Evolutionary conservation across 805 yeast genomes (phyloP), one percentile per base, ranked within the genome.

Genomic region (Yamadazyma takamatsuzukensis): DNA sequence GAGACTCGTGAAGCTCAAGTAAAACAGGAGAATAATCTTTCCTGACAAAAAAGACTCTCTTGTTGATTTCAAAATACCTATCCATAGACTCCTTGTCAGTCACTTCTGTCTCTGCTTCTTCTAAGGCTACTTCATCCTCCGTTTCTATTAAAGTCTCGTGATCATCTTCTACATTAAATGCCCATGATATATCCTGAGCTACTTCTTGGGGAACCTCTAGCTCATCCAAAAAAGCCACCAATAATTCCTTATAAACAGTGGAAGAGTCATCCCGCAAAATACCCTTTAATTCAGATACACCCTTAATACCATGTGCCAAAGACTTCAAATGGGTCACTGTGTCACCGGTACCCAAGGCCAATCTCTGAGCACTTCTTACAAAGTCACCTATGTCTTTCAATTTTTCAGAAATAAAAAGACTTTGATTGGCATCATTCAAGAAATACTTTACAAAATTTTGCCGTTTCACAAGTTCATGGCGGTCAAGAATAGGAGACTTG

Each of bases 401-500:
- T 13, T 61, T 53, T 17, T 61, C 49, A 14, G 48, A 45, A 12
- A 45, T 39, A 12, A 32, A 27, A 5, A 37, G n/a, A 19, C 34
- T 18, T n/a, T 36, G 36, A 16, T 30, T 17, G 5, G 36, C 28
- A 25, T 29, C 25, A 3, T 29, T 15, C 4, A 37, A 15, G 41
- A 64, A 63, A 7, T 62, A 34, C 9, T 42, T 31, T 2, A 67
- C 72, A 36, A 56, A 64, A 3, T 43, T 40, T 33, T 64, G 68
- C 17, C 98, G 63, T 13, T 53, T 47, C 12, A 53, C 54, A 10
- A 93, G 76, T 40, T 76, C 83, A 0, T 51, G 45, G 0, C 73
- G 47, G 46, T 81, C 73, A 7, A 82, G 69, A 0, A 85, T 70
- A 0, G 98, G 98, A 2, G 86, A 77, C 16, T 84, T 69, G 4